Evolutionary conservation across 176 grass and related monocot genomes (phyloP), one percentile per base, ranked within the genome.

Genomic region (Phoenix dactylifera): DNA sequence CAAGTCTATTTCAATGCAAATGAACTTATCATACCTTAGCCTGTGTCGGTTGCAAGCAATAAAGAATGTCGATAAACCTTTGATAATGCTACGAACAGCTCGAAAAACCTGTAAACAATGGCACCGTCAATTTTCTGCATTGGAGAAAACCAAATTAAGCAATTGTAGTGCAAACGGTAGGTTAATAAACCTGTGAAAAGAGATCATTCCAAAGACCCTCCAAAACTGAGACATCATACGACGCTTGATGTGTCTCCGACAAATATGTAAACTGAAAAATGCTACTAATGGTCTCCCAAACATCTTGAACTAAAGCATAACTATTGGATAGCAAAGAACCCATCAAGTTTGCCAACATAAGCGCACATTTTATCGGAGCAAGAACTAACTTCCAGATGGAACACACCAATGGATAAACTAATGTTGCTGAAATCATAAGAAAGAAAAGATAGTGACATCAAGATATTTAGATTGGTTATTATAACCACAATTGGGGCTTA

Each of bases 171-270:
- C 51, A 58, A 17, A 24, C 22, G 7, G 50, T 49, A 15, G 15
- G 28, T 50, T 22, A 22, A 25, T 10, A 10, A 18, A 89, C 87
- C 75, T 89, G 90, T 0, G 90, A 95, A 59, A 95, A 89, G 73
- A 95, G 86, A 30, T 95, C 86, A 49, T 95, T 86, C 90, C 90
- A 95, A 16, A 95, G 66, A 1, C 64, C 58, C 50, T 79, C 76
- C 67, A 85, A 74, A 12, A 75, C 68, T 23, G 86, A 86, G 19
- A 80, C 83, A 55, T 89, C 90, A 3, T 77, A 76, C 16, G 72
- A 19, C 44, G 77, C 78, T 50, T 80, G 80, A 51, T 86, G 72
- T 15, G 70, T 72, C 77, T 86, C 86, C 0, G 83, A 78, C 75
- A 89, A 76, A 68, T 82, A 68, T 59, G 84, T 83, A 18, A 89